phyloP scores from a whole-genome alignment of 2,329 filamentous ascomycete species.

The Xylariales sp. region DNA sequence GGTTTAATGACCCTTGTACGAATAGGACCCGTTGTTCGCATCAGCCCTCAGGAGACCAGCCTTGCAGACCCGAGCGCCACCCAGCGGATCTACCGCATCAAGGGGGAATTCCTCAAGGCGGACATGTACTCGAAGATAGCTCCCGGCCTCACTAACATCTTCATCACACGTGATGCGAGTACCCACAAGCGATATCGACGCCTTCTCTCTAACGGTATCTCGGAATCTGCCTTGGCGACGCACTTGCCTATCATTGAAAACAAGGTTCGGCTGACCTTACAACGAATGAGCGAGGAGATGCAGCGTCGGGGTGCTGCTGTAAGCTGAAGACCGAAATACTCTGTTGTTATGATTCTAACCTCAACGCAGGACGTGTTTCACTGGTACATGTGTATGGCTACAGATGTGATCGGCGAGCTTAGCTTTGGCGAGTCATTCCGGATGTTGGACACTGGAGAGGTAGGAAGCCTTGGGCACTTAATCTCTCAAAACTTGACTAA shows the following conservation, averaged over 20 bases:
- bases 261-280: constrained; percentile 34
- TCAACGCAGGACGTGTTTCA: constrained; percentile 51
- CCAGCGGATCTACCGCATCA: constrained; percentile 24
- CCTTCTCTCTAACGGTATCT: constrained; percentile 36
- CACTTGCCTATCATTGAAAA: constrained; percentile 29
- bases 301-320: constrained; percentile 22
- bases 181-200: constrained; percentile 35
- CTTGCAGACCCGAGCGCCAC: constrained; percentile 18
- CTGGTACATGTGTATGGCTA: constrained; percentile 50
- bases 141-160: constrained; percentile 26
- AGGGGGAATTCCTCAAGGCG: constrained; percentile 24
- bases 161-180: constrained; percentile 34
- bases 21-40: constrained; percentile 14
- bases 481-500: background rate
- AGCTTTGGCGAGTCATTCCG: constrained; percentile 52
- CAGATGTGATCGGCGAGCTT: constrained; percentile 49
- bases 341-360: no score
- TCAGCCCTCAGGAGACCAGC: constrained; percentile 21
- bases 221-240: constrained; percentile 28
- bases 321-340: no score
- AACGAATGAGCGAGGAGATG: constrained; percentile 41
- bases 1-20: background rate
- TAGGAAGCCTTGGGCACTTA: constrained; percentile 19
- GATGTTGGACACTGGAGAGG: constrained; percentile 45
- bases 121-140: constrained; percentile 18